phyloP scores from a whole-genome alignment of 371 early-diverging fungal species.

The Rhizopus arrhizus region DNA sequence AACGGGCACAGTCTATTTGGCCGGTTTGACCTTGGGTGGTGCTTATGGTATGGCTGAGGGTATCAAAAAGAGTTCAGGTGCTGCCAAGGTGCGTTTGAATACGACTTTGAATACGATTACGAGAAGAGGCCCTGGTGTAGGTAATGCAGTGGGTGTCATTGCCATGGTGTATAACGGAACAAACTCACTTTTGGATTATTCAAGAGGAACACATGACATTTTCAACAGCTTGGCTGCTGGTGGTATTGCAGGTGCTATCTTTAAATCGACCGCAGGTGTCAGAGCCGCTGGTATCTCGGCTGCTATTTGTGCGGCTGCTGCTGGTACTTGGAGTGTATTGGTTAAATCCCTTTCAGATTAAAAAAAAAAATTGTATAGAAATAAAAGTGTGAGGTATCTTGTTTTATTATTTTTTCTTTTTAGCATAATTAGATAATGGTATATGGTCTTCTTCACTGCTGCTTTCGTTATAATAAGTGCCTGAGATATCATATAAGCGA shows the following conservation, averaged over 20 bases:
- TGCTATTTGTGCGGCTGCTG: conserved; percentile 61
- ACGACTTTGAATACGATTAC: conserved; percentile 84
- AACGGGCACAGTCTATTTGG: conserved; percentile 79
- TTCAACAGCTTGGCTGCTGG: conserved; percentile 74
- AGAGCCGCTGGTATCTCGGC: conserved; percentile 56
- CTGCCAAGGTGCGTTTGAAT: conserved; percentile 77
- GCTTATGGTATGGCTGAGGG: conserved; percentile 82
- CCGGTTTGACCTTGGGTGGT: conserved; percentile 81
- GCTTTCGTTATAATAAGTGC: conserved; percentile 20
- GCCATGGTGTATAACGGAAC: conserved; percentile 82
- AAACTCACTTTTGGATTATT: conserved; percentile 67
- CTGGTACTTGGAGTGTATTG: conserved; percentile 53
- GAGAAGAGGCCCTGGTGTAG: conserved; percentile 85
- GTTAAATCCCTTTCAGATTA: conserved; percentile 8
- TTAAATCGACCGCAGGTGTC: conserved; percentile 69
- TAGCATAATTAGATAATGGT: conserved; percentile 19
- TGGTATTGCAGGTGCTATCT: conserved; percentile 76
- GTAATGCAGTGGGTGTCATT: conserved; percentile 81
- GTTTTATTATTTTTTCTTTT: conserved; percentile 14
- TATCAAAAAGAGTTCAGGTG: conserved; percentile 60
- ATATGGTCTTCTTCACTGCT: conserved; percentile 21
- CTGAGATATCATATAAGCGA: conserved; percentile 31
- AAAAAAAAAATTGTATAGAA: not conserved
- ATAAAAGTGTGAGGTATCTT: not conserved
- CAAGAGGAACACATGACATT: conserved; percentile 67